Conservation (phyloP, 2,329 filamentous ascomycete species). For the Pseudocercospora macadamiae region DNA sequence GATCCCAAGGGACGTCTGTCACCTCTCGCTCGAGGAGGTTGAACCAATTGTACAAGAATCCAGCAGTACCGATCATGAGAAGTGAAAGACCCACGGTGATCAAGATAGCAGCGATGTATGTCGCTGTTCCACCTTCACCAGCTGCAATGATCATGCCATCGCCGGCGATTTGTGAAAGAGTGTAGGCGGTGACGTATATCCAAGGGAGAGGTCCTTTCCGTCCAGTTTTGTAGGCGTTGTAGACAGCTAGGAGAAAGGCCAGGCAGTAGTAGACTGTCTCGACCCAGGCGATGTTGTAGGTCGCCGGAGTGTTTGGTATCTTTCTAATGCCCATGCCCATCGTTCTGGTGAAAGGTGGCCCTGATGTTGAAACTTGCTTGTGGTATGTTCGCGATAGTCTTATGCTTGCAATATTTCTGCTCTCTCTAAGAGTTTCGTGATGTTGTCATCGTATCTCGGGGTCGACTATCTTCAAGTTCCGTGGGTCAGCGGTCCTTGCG, state of each 20-base stretch:
- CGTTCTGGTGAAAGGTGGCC: too few species aligned
- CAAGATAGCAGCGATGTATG: constrained; percentile 12
- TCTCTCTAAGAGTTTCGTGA: too few species aligned
- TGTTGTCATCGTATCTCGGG: not conserved
- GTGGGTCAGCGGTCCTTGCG: not conserved
- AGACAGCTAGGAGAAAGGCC: constrained; percentile 8
- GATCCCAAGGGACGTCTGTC: not conserved
- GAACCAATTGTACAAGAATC: constrained; percentile 11
- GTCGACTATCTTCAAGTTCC: not conserved
- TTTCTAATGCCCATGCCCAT: too few species aligned
- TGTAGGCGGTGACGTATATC: constrained; percentile 11
- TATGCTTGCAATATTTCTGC: too few species aligned
- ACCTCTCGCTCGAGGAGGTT: not conserved
- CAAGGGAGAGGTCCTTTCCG: constrained; percentile 1
- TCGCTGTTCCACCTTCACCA: constrained; percentile 7
- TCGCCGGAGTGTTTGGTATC: constrained; percentile 4
- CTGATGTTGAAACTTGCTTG: too few species aligned
- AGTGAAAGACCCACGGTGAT: constrained; percentile 5
- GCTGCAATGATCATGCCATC: constrained; percentile 7
- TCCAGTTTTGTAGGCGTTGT: constrained; percentile 13
- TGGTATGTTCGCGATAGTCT: too few species aligned
- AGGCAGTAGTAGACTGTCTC: constrained; percentile 9
- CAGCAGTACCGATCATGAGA: constrained; percentile 10
- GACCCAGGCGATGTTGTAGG: constrained; percentile 3
- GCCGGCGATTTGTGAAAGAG: constrained; percentile 11